These are phyloP conservation scores for Torulaspora microellipsoides DNA, from an alignment of 805 yeast genomes.

Conservation along the genomic window DNA sequence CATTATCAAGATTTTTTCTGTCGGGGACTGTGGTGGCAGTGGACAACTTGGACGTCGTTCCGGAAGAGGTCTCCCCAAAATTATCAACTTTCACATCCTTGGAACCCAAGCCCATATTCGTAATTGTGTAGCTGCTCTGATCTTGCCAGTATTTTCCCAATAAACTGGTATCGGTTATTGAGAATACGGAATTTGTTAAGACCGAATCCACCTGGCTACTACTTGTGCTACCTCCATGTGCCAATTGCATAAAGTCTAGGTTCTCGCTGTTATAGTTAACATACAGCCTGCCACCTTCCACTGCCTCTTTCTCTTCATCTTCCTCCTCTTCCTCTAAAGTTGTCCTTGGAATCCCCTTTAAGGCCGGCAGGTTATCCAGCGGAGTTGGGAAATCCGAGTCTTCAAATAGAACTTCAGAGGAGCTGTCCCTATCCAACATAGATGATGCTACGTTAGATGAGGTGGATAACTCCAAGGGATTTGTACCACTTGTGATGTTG, in stretches of 20 bases:
- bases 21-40: neutral
- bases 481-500: constrained; percentile 1
- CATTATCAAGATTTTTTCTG: neutral
- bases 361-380: constrained; percentile 15
- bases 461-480: constrained; percentile 1
- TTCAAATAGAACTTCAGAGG: constrained; percentile 9
- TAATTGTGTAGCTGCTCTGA: constrained; percentile 6
- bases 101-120: constrained; percentile 10
- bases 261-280: constrained; percentile 7
- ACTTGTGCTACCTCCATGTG: constrained; percentile 19
- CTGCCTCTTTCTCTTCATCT: constrained; percentile 3
- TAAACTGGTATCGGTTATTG: constrained; percentile 14
- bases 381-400: constrained; percentile 19
- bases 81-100: constrained; percentile 8
- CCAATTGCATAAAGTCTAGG: constrained; percentile 8
- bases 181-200: constrained; percentile 24
- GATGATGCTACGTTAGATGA: constrained; percentile 7
- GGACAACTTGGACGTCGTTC: neutral
- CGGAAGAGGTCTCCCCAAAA: neutral
- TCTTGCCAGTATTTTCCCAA: constrained; percentile 10
- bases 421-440: constrained; percentile 9
- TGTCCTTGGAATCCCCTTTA: constrained; percentile 16
- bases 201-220: constrained; percentile 27
- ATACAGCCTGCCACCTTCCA: neutral
- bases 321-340: constrained; percentile 15